Evolutionary conservation across 148 eudicot genomes (phyloP), one percentile per base, ranked within the genome.

Genomic region (Pouteria glomerata): DNA sequence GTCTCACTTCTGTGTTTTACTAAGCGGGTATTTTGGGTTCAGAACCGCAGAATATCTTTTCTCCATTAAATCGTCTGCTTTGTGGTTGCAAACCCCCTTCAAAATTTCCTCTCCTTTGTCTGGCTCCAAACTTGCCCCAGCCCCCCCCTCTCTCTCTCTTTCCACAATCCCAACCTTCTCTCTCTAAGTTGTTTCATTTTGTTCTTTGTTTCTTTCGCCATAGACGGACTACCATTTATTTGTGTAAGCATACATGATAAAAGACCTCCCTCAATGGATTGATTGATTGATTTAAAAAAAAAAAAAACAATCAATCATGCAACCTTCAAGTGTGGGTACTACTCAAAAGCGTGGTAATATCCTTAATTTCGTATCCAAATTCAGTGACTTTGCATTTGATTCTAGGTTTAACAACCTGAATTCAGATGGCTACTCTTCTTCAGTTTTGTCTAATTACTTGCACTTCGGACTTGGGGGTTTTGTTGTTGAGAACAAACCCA

Each of bases 301-400:
- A 4, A 4, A 53, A 23, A 15, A 8, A 71, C 60, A 68, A 64
- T 30, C 45, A 91, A 4, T 5, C 44, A 39, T 88, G 91, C 91
- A 85, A 72, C 57, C 92, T 68, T 79, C 90, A 27, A 71, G 85
- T 53, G 79, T 78, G 21, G n/a, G n/a, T n/a, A 77, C 44, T 26
- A 48, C 83, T 65, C 81, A 84, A 78, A 91, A 89, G 68, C 65
- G 87, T 68, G 71, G 74, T 13, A 86, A 74, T 78, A 78, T 84
- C 18, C 60, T 77, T 1, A 80, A 70, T 27, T 69, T 82, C 26
- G 75, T 85, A 14, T 72, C 85, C 41, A 83, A 85, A 75, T 73
- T 89, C 72, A 79, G 83, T 21, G 56, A 81, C 68, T 78, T 81
- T 39, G 74, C 86, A 6, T 69, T 79, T 37, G 84, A 85, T 78